Evolutionary conservation across 202 grass and related monocot genomes (phyloP).

Genomic region (Bolboschoenoplectus hybrid): DNA sequence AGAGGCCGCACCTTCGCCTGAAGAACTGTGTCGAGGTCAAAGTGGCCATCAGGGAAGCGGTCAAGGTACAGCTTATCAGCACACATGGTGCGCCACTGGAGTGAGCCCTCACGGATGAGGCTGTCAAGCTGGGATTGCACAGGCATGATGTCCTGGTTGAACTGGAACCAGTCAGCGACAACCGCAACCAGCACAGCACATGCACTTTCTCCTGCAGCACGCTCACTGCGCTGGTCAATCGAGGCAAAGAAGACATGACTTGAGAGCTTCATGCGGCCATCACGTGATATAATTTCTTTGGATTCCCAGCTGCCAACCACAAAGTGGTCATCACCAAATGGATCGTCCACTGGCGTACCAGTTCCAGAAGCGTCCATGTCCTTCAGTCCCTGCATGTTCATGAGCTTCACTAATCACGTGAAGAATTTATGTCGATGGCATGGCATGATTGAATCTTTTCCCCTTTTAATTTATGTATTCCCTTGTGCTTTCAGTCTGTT

Average conservation of each 20-base stretch:
- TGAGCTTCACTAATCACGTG: neutral
- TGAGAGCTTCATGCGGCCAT: constrained; percentile 79
- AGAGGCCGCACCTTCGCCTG: constrained; percentile 80
- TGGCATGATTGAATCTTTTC: neutral
- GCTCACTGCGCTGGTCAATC: constrained; percentile 92
- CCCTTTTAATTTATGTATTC: neutral
- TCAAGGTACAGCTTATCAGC: constrained; percentile 68
- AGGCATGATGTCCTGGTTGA: constrained; percentile 78
- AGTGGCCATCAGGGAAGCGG: constrained; percentile 84
- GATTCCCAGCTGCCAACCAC: constrained; percentile 82
- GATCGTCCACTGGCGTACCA: constrained; percentile 52
- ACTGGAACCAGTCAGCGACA: constrained; percentile 86
- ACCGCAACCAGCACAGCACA: constrained; percentile 92
- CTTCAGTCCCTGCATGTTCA: constrained; percentile 61
- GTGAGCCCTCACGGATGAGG: constrained; percentile 88
- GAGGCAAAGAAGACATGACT: constrained; percentile 87
- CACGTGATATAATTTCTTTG: constrained; percentile 72
- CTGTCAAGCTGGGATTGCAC: constrained; percentile 87
- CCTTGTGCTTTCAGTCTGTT: neutral
- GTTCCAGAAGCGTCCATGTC: constrained; percentile 49
- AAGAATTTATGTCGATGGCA: neutral
- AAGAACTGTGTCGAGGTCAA: constrained; percentile 95
- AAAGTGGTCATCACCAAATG: constrained; percentile 91
- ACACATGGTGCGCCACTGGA: constrained; percentile 89
- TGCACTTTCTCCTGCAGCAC: constrained; percentile 84